phyloP scores from a whole-genome alignment of 352 stramenopile species.

The Pythium brachiatum region DNA sequence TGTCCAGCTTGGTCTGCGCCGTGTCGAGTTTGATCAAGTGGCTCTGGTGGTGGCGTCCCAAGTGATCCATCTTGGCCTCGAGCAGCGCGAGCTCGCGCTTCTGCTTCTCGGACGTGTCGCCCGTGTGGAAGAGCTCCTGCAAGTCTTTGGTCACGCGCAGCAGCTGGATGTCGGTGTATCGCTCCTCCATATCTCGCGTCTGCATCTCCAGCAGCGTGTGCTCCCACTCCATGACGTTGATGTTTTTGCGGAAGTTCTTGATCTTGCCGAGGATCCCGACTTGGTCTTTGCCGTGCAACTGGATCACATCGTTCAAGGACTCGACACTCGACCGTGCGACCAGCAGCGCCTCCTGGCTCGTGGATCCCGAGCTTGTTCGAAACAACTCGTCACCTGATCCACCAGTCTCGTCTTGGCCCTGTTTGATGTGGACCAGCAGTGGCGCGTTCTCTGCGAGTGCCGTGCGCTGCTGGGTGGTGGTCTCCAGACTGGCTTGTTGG shows the following conservation, averaged over 20 bases:
- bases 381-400: constrained; percentile 49
- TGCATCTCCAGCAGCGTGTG: constrained; percentile 78
- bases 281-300: constrained; percentile 83
- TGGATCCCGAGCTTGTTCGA: background rate
- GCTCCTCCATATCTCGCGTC: constrained; percentile 85
- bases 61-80: constrained; percentile 67
- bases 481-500: constrained; percentile 12
- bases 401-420: constrained; percentile 89
- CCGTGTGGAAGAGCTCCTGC: constrained; percentile 87
- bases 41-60: constrained; percentile 61
- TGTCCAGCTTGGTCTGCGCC: constrained; percentile 42
- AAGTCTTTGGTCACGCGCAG: constrained; percentile 92
- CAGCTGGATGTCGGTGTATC: constrained; percentile 93
- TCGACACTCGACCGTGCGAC: constrained; percentile 80
- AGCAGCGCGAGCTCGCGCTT: constrained; percentile 68
- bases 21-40: constrained; percentile 67
- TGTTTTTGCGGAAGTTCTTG: constrained; percentile 93
- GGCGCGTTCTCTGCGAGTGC: constrained; percentile 59
- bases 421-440: constrained; percentile 87
- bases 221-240: constrained; percentile 95
- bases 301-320: constrained; percentile 85
- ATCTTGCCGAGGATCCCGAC: constrained; percentile 84
- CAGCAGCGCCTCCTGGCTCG: constrained; percentile 50
- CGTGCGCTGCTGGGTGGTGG: constrained; percentile 29
- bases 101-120: constrained; percentile 75